A percentile compares a stretch with the other conserved stretches of the same genome.
These are phyloP conservation scores for Pelargonium citronellum DNA, from an alignment of 441 rosid species.

Conservation along the genomic window DNA sequence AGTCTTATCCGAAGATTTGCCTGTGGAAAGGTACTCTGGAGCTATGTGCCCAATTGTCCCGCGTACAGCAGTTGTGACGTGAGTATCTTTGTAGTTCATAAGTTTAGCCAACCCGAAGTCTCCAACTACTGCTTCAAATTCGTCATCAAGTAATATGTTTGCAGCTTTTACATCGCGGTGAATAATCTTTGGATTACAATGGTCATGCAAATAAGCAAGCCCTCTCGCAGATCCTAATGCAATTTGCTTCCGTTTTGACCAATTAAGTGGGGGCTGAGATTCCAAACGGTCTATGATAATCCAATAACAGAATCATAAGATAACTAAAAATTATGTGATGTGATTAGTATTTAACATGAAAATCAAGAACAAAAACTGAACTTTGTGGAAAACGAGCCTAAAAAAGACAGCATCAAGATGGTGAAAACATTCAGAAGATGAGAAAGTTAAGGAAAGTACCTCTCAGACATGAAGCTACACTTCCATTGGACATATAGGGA, in stretches of 20 bases:
- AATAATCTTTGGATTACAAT: slow-evolving; percentile 13
- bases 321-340: background rate
- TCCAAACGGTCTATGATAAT: slow-evolving; percentile 4
- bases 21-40: slow-evolving; percentile 12
- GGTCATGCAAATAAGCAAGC: slow-evolving; percentile 14
- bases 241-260: slow-evolving; percentile 10
- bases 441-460: background rate
- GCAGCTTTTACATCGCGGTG: slow-evolving; percentile 17
- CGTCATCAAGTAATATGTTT: slow-evolving; percentile 16
- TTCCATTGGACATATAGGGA: slow-evolving; percentile 19
- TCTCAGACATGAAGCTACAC: slow-evolving; percentile 18
- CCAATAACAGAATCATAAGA: background rate
- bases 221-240: slow-evolving; percentile 19
- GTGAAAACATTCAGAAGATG: background rate
- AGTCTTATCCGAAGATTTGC: slow-evolving; percentile 11
- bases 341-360: background rate
- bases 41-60: slow-evolving; percentile 16
- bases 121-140: slow-evolving; percentile 13
- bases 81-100: slow-evolving; percentile 14
- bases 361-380: background rate
- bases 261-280: slow-evolving; percentile 10
- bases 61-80: slow-evolving; percentile 14
- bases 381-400: no score
- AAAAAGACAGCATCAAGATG: background rate
- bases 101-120: slow-evolving; percentile 18